Evolutionary conservation across 2,329 filamentous ascomycete species (phyloP), one percentile per base, ranked within the genome.

Genomic region (Alternaria angustiovoidea): DNA sequence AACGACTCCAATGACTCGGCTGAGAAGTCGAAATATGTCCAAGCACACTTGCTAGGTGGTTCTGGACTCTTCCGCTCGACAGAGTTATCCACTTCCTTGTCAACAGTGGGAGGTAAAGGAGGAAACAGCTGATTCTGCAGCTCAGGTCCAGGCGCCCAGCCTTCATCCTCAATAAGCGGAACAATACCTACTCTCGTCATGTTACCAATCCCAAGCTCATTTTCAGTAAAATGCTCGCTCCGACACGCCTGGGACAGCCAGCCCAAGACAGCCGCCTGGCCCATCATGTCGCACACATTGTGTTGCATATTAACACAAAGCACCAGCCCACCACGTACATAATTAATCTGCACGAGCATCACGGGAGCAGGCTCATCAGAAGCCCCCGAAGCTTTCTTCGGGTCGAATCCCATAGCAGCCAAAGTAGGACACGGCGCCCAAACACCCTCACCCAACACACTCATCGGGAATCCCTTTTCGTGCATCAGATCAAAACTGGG

Each of bases 261-360:
- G 3, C 71, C 59, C 16, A 86, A 83, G 16, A 85, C 62, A 22
- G 81, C 76, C 3, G 75, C 82, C 62, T 84, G 80, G 2, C 84
- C 85, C 1, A 77, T 78, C 73, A 84, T 82, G 55, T 88, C 86
- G 79, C 86, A 83, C 0, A 76, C 70, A 6, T 79, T 78, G 63
- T 88, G 86, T 24, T 85, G 80, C 7, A 76, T 79, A 28, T 78
- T 78, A 24, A 86, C 74, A 3, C 81, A 84, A 8, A 88, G 75
- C 1, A 88, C 61, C 0, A 88, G 64, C 0, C 85, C 85, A 4
- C 81, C 83, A 1, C 63, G 53, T 38, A 87, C 80, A 54, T 85
- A 81, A 48, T 79, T 86, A 2, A 78, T 78, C 63, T 86, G 85
- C 2, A 85, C 60, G 0, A 82, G 61, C 42, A 87, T 70, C 0